Conservation (phyloP, 139 green algal genomes). For the Deuterostichococcus epilithicus region DNA sequence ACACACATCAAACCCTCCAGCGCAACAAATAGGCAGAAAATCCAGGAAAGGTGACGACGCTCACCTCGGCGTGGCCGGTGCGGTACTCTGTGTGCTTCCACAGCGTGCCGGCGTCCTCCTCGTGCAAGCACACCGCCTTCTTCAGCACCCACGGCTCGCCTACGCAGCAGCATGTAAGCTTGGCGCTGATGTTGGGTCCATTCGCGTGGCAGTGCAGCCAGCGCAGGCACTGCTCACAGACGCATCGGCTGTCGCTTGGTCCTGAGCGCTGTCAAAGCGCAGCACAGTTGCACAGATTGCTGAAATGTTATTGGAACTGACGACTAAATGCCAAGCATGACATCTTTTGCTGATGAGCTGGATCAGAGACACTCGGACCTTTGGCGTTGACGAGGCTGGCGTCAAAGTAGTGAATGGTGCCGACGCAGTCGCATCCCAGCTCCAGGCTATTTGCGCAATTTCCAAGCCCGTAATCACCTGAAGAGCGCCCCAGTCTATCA, state of each 20-base stretch:
- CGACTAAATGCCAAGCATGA: no score
- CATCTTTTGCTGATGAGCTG: no score
- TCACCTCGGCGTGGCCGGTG: slow-evolving; percentile 35
- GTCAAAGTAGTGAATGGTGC: slow-evolving; percentile 77
- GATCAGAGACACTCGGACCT: neutral
- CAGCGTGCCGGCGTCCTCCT: slow-evolving; percentile 77
- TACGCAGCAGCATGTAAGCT: neutral
- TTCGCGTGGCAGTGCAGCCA: no score
- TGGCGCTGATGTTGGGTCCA: no score
- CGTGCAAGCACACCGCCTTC: slow-evolving; percentile 77
- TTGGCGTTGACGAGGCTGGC: slow-evolving; percentile 54
- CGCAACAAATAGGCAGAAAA: no score
- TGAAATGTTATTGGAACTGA: no score
- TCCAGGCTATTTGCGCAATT: slow-evolving; percentile 60
- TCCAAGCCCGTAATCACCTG: slow-evolving; percentile 40
- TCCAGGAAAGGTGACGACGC: no score
- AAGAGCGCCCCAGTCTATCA: no score
- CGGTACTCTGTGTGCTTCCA: slow-evolving; percentile 82
- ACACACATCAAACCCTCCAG: no score
- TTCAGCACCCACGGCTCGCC: slow-evolving; percentile 47
- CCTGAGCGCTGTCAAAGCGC: neutral
- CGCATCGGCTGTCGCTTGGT: no score
- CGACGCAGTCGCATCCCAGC: slow-evolving; percentile 82
- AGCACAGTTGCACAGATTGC: no score
- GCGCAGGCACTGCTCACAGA: no score